Evolutionary conservation across 305 asterid genomes (phyloP).

Genomic region (Solanum chacoense): DNA sequence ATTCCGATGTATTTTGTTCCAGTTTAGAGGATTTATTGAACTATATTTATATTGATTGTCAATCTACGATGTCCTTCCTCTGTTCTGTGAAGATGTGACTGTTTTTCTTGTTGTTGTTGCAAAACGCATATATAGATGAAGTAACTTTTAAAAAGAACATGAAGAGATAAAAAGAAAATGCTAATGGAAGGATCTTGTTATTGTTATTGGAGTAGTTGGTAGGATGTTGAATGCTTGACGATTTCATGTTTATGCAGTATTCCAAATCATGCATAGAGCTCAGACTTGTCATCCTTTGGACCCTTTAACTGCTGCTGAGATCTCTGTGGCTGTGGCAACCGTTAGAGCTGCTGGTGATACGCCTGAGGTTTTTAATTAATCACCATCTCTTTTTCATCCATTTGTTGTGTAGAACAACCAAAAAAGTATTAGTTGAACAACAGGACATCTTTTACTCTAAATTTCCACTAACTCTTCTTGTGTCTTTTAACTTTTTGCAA

Average conservation of each 20-base stretch:
- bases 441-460: conserved; percentile 1
- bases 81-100: neutral
- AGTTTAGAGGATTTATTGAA: neutral
- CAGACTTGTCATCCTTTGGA: conserved; percentile 79
- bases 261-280: conserved; percentile 46
- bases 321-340: conserved; percentile 66
- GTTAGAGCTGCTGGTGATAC: conserved; percentile 90
- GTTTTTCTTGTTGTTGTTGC: neutral
- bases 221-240: neutral
- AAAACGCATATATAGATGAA: neutral
- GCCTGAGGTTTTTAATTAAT: conserved; percentile 47
- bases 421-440: neutral
- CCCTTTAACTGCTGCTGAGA: conserved; percentile 70
- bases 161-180: neutral
- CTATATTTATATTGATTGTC: neutral
- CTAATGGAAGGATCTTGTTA: conserved; percentile 3
- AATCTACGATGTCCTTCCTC: neutral
- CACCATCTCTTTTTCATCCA: neutral
- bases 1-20: neutral
- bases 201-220: neutral
- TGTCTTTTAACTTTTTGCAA: neutral
- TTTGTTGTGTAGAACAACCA: neutral
- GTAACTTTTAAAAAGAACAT: neutral
- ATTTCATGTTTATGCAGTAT: conserved; percentile 32
- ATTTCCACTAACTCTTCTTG: neutral